phyloP scores from a whole-genome alignment of 257 asterid genomes.

The Nyctanthes arbortristis region DNA sequence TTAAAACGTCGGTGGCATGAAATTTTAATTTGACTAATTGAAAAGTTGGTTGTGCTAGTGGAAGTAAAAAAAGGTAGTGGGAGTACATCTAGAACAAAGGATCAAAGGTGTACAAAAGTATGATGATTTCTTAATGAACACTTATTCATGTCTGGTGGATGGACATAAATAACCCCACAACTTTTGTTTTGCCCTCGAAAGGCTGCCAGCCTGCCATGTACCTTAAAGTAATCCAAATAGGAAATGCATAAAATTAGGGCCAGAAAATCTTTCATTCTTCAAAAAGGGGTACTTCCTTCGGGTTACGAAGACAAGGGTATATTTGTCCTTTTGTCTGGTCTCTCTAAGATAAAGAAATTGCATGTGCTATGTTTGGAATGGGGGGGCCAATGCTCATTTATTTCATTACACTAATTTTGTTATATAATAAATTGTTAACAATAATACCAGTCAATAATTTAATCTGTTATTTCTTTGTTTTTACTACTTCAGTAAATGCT shows the following conservation, averaged over 20 bases:
- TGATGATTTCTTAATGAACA: conserved; percentile 33
- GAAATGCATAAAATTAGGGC: conserved; percentile 23
- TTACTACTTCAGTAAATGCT: conserved; percentile 61
- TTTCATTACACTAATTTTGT: conserved; percentile 20
- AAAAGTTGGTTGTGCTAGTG: conserved; percentile 33
- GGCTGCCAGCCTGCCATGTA: conserved; percentile 29
- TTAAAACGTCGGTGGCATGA: conserved; percentile 18
- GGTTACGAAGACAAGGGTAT: conserved; percentile 31
- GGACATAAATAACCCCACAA: conserved; percentile 35
- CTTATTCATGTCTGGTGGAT: conserved; percentile 35
- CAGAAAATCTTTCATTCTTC: conserved; percentile 32
- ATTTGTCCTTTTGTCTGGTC: conserved; percentile 28
- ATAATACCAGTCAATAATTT: not conserved
- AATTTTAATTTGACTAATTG: conserved; percentile 22
- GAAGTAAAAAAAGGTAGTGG: conserved; percentile 8
- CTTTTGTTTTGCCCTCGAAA: conserved; percentile 22
- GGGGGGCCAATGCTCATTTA: conserved; percentile 45
- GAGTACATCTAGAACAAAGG: conserved; percentile 23
- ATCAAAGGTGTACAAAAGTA: conserved; percentile 16
- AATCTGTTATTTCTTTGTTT: too few species aligned
- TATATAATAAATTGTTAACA: not conserved
- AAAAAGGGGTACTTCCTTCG: conserved; percentile 13
- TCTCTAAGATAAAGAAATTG: conserved; percentile 31
- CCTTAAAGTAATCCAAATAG: conserved; percentile 18
- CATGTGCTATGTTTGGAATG: conserved; percentile 42